Percentiles rank a stretch among this genome's conserved stretches.
Conservation (phyloP, 202 grass and related monocot species). For the Panicum virgatum region DNA sequence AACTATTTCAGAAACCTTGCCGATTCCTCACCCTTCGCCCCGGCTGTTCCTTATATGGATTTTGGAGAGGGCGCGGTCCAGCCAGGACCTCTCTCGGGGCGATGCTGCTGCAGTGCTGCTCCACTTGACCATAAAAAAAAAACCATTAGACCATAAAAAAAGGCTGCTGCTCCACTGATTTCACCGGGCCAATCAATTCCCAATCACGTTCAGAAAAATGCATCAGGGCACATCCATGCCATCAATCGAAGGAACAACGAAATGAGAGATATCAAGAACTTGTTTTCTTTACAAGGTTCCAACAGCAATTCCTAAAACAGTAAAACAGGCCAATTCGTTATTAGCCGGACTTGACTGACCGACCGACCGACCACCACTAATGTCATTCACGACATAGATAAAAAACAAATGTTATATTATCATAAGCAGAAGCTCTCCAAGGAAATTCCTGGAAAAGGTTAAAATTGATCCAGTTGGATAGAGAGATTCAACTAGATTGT, state of each 20-base stretch:
- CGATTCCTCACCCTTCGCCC: too few relatives aligned
- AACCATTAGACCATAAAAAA: too few relatives aligned
- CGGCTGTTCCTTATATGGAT: too few relatives aligned
- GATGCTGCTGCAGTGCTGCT: too few relatives aligned
- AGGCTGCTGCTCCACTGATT: too few relatives aligned
- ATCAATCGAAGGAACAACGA: too few relatives aligned
- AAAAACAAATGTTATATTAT: conserved; percentile 5
- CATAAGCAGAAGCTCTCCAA: not conserved
- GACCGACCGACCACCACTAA: not conserved
- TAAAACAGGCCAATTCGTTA: conserved; percentile 28
- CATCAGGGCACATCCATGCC: not conserved
- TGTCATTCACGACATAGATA: conserved; percentile 24
- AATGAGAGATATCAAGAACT: not conserved
- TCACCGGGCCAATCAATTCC: not conserved
- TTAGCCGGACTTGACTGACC: not conserved
- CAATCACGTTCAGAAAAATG: not conserved
- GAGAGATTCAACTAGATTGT: conserved; percentile 36
- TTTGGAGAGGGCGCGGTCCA: too few relatives aligned
- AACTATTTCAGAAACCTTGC: too few relatives aligned
- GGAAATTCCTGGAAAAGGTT: conserved; percentile 26
- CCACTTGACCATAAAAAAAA: not conserved
- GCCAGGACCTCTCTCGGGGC: too few relatives aligned
- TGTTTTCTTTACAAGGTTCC: conserved; percentile 27
- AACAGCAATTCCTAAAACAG: conserved; percentile 4
- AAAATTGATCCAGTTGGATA: conserved; percentile 49